Conservation (phyloP, 495 filamentous ascomycete genomes). For the Aspergillus egyptiacus region DNA sequence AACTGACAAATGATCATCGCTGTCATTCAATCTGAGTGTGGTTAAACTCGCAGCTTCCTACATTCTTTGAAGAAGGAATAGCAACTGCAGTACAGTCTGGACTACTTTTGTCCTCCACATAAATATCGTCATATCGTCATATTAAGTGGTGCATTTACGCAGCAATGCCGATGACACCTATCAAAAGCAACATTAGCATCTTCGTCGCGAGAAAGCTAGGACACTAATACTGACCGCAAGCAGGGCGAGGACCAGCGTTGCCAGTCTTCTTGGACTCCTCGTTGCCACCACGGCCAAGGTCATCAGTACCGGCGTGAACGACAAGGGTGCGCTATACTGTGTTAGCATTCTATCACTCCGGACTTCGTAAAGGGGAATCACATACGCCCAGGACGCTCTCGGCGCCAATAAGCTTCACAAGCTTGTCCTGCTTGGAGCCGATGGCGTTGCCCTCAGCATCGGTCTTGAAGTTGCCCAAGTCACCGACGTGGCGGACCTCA, state of each 20-base stretch:
- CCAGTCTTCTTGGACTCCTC: slow-evolving; percentile 97
- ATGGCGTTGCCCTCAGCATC: slow-evolving; percentile 83
- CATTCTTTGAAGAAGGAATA: slow-evolving; percentile 5
- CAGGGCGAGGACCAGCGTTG: slow-evolving; percentile 86
- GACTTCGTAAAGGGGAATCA: slow-evolving; percentile 10
- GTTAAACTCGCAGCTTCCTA: slow-evolving; percentile 5
- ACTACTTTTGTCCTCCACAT: slow-evolving; percentile 11
- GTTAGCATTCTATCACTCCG: slow-evolving; percentile 4
- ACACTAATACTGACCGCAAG: slow-evolving; percentile 62
- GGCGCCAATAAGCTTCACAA: slow-evolving; percentile 90
- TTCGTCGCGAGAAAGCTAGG: neutral
- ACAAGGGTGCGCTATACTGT: slow-evolving; percentile 76
- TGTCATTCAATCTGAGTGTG: slow-evolving; percentile 9
- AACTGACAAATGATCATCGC: neutral
- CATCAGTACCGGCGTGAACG: slow-evolving; percentile 89
- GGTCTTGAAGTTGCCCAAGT: slow-evolving; percentile 94
- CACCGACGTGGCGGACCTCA: slow-evolving; percentile 85
- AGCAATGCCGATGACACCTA: slow-evolving; percentile 86
- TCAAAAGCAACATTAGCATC: neutral
- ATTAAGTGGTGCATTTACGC: slow-evolving; percentile 28
- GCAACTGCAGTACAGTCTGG: slow-evolving; percentile 5
- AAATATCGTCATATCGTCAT: slow-evolving; percentile 12
- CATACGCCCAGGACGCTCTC: slow-evolving; percentile 93
- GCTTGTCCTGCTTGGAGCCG: slow-evolving; percentile 66
- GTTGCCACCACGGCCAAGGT: slow-evolving; percentile 82